These are phyloP conservation scores for Aureobasidium sp. DNA, from an alignment of 2,329 filamentous ascomycete genomes.

Conservation along the genomic window DNA sequence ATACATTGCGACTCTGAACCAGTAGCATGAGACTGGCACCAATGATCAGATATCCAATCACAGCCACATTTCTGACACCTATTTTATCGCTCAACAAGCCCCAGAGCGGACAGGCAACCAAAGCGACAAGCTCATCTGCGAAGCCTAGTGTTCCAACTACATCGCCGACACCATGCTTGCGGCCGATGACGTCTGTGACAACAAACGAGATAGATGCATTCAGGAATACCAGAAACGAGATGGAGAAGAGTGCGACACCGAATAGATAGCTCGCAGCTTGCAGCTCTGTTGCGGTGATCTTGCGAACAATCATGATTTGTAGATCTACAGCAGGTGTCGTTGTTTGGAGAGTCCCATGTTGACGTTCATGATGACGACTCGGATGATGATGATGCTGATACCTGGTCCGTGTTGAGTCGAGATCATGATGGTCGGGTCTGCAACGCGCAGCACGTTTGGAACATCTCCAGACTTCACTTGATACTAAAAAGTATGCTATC, in stretches of 20 bases:
- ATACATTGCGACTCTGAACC: slow-evolving; percentile 79
- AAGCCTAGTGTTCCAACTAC: slow-evolving; percentile 80
- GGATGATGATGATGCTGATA: neutral
- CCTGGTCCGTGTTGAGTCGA: neutral
- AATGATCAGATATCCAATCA: slow-evolving; percentile 75
- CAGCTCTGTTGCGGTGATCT: slow-evolving; percentile 44
- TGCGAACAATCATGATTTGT: neutral
- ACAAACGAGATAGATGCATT: slow-evolving; percentile 81
- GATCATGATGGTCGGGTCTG: neutral
- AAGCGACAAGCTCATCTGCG: slow-evolving; percentile 72
- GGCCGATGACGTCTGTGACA: slow-evolving; percentile 72
- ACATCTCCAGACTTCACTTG: neutral
- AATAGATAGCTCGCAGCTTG: slow-evolving; percentile 67
- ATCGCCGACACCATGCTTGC: slow-evolving; percentile 66
- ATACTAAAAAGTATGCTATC: neutral
- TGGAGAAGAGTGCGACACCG: slow-evolving; percentile 77
- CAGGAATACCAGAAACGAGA: slow-evolving; percentile 83
- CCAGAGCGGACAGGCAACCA: slow-evolving; percentile 75
- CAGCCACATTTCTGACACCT: slow-evolving; percentile 58
- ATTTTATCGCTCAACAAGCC: slow-evolving; percentile 69
- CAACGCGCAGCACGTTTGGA: neutral
- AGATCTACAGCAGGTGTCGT: neutral
- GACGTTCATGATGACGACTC: neutral
- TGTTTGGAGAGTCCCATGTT: neutral
- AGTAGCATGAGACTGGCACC: slow-evolving; percentile 69